Evolutionary conservation across 179 eudicot genomes (phyloP).

Genomic region (Heliamphora pulchella): DNA sequence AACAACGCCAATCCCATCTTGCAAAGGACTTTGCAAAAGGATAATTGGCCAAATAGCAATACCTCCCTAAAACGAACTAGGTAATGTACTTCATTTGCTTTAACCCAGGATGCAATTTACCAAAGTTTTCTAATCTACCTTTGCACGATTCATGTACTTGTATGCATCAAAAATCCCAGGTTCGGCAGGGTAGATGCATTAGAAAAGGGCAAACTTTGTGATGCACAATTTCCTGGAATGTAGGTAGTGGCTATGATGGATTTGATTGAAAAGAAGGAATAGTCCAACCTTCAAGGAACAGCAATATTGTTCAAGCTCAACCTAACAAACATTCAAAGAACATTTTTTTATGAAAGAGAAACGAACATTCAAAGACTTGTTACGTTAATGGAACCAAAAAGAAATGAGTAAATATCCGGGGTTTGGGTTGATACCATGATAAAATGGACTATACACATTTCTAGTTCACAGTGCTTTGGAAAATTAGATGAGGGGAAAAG

Average conservation of each 20-base stretch:
- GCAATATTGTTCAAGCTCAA: not conserved
- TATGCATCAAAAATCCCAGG: too few relatives aligned
- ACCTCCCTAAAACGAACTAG: too few relatives aligned
- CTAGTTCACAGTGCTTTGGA: not conserved
- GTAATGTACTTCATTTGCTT: too few relatives aligned
- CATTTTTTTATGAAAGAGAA: too few relatives aligned
- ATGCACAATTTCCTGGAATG: too few relatives aligned
- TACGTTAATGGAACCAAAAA: not conserved
- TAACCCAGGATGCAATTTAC: too few relatives aligned
- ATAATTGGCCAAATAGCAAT: not conserved
- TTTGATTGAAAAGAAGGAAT: too few relatives aligned
- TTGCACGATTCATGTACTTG: too few relatives aligned
- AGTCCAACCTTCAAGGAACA: not conserved
- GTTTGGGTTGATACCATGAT: not conserved
- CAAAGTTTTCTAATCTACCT: too few relatives aligned
- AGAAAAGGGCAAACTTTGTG: too few relatives aligned
- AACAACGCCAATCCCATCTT: not conserved
- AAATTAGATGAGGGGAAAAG: not conserved
- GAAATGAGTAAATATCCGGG: not conserved
- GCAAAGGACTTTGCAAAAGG: not conserved
- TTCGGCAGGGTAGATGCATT: too few relatives aligned
- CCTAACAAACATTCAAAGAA: not conserved
- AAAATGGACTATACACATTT: not conserved
- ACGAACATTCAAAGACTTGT: not conserved
- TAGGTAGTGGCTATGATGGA: too few relatives aligned